Evolutionary conservation across 768 basidiomycete genomes (phyloP), one percentile per base, ranked within the genome.

Genomic region (Rhizopogon roseolus): DNA sequence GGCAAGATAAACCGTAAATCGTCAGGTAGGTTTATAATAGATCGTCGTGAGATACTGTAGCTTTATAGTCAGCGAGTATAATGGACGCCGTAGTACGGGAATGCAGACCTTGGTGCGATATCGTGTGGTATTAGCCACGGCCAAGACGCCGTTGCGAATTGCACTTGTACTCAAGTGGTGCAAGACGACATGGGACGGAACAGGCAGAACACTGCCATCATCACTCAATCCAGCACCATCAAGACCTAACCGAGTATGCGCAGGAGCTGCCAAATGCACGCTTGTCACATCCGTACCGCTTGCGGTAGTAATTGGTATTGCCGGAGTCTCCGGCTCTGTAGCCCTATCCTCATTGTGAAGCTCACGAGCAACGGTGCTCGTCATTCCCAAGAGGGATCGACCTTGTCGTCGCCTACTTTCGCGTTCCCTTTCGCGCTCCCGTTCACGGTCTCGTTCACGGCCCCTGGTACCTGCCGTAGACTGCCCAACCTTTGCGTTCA

Each of bases 141-240:
- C 94, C 46, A 98, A 70, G 43, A 96, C 92, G 6, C 93, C 94
- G 67, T 94, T 94, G 69, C 85, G 79, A 57, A 98, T 98, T 49
- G 95, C 94, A 63, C 93, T 96, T 57, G 95, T 97, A 57, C 91
- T 91, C 62, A 98, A 71, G 70, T 98, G 95, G 62, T 97, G 93
- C 58, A 98, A 74, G 22, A 98, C 93, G 37, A 93, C 92, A 73
- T 98, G 95, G 37, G 85, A 88, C 19, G 95, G 95, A 19, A 97
- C 92, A 14, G 96, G 88, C 57, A 98, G 70, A 53, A 98, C 93
- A 45, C 86, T 88, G 49, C 83, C 88, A 64, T 98, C 95, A 69
- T 98, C 95, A 16, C 84, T 81, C 63, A 86, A 59, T n/a, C 79
- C 73, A 0, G 63, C 60, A 6, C 66, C 72, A 11, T 74, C 75